phyloP scores from a whole-genome alignment of 345 rosid species.

The Eucalyptus sideroxylon region DNA sequence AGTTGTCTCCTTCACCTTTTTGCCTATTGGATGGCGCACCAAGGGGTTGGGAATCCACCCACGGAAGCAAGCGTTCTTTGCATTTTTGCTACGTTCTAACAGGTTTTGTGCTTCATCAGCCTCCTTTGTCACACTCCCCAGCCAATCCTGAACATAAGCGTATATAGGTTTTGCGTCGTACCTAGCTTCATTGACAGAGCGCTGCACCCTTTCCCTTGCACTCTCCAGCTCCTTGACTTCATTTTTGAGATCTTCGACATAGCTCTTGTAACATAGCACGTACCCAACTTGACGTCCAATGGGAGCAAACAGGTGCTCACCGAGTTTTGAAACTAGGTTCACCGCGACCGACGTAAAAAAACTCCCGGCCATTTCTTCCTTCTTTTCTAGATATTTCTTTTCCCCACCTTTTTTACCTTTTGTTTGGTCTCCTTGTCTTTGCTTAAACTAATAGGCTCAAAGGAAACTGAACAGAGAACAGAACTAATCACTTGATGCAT shows the following conservation, averaged over 20 bases:
- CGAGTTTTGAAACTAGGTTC: not conserved
- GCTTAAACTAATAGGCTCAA: too few relatives aligned
- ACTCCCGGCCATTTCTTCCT: not conserved
- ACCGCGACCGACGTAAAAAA: not conserved
- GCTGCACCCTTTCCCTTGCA: not conserved
- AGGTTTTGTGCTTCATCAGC: too few relatives aligned
- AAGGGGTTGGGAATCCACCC: too few relatives aligned
- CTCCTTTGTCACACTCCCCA: too few relatives aligned
- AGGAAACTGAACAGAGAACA: too few relatives aligned
- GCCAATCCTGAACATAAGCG: fast-evolving
- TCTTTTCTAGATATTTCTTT: not conserved
- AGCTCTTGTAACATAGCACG: not conserved
- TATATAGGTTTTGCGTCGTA: not conserved
- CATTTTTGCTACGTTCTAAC: too few relatives aligned
- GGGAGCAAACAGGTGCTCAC: not conserved
- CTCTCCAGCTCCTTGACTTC: not conserved
- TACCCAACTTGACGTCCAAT: not conserved
- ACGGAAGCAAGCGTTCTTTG: too few relatives aligned
- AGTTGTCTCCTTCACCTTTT: too few relatives aligned
- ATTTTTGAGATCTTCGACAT: not conserved
- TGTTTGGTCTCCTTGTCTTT: too few relatives aligned
- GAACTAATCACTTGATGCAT: too few relatives aligned
- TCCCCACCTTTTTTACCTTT: too few relatives aligned
- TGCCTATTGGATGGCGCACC: too few relatives aligned
- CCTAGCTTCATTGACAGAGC: fast-evolving